Evolutionary conservation across 2,329 filamentous ascomycete species (phyloP).

Genomic region (Verticillium nubilum): DNA sequence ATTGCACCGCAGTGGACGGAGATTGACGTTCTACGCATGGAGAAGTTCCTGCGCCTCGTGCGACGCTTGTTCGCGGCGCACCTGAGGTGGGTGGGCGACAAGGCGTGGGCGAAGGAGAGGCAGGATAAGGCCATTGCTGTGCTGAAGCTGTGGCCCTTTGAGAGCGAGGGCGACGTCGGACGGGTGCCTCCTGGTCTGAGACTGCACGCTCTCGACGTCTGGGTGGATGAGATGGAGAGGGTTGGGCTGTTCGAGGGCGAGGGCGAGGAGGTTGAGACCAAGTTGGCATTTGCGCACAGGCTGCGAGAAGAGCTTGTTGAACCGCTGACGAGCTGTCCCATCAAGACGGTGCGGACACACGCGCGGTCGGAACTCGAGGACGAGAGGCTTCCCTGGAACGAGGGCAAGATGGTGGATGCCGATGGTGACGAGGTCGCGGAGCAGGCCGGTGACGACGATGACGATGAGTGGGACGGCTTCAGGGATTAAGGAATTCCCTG

Average conservation of each 20-base stretch:
- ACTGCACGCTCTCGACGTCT: constrained; percentile 85
- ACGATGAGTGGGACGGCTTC: constrained; percentile 19
- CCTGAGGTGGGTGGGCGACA: constrained; percentile 42
- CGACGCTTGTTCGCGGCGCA: constrained; percentile 71
- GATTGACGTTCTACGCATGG: constrained; percentile 73
- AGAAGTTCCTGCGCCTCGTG: constrained; percentile 88
- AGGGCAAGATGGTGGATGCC: constrained; percentile 25
- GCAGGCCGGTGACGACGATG: constrained; percentile 21
- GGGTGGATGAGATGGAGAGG: constrained; percentile 82
- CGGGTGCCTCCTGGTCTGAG: constrained; percentile 77
- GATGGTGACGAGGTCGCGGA: constrained; percentile 27
- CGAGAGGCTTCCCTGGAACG: constrained; percentile 64
- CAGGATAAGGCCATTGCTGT: constrained; percentile 24
- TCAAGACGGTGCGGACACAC: constrained; percentile 66
- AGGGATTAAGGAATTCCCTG: constrained; percentile 4
- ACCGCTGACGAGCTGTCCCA: constrained; percentile 51
- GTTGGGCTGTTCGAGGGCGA: constrained; percentile 44
- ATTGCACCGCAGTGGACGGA: constrained; percentile 63
- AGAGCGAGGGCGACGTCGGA: constrained; percentile 29
- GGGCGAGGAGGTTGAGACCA: constrained; percentile 21
- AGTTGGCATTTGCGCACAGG: constrained; percentile 42
- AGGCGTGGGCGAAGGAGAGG: constrained; percentile 22
- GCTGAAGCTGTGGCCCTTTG: constrained; percentile 35
- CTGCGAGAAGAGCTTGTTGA: constrained; percentile 50
- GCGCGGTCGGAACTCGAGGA: constrained; percentile 68